phyloP scores from a whole-genome alignment of 163 green algal species.

The Picocystis sp. region DNA sequence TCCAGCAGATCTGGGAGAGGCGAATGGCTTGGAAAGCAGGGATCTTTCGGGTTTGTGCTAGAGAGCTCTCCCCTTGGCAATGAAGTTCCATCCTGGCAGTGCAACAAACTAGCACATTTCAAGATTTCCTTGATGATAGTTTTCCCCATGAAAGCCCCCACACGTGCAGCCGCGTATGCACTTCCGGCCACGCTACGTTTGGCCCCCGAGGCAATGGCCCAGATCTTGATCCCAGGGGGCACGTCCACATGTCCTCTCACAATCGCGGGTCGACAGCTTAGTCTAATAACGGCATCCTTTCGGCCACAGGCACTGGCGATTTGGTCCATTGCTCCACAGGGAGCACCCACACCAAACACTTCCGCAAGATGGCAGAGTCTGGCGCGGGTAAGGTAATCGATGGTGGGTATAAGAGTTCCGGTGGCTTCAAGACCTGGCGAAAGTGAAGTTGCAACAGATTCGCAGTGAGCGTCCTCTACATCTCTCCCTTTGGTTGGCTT shows the following conservation, averaged over 20 bases:
- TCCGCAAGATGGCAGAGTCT: too few relatives aligned
- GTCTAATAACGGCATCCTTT: constrained; percentile 1
- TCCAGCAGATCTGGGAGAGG: too few relatives aligned
- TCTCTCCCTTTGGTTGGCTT: too few relatives aligned
- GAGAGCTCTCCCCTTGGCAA: too few relatives aligned
- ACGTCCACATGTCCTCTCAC: constrained; percentile 43
- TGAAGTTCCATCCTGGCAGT: too few relatives aligned
- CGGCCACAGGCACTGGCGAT: background rate
- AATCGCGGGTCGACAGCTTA: constrained; percentile 66
- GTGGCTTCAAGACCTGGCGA: too few relatives aligned
- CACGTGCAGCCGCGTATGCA: constrained; percentile 66
- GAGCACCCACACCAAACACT: constrained; percentile 44
- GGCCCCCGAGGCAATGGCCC: constrained; percentile 71
- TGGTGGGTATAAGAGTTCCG: too few relatives aligned
- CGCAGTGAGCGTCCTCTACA: too few relatives aligned
- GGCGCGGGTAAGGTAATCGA: too few relatives aligned
- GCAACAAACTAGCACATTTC: background rate
- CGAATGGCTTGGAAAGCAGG: too few relatives aligned
- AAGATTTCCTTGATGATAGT: constrained; percentile 2
- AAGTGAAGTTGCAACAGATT: too few relatives aligned
- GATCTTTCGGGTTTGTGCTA: too few relatives aligned
- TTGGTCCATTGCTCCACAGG: constrained; percentile 90
- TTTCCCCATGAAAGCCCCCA: constrained; percentile 61
- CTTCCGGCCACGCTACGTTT: constrained; percentile 60
- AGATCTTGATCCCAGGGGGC: constrained; percentile 38